Evolutionary conservation across 1,284 basidiomycete species (phyloP).

Genomic region (Uromyces viciae-fabae): DNA sequence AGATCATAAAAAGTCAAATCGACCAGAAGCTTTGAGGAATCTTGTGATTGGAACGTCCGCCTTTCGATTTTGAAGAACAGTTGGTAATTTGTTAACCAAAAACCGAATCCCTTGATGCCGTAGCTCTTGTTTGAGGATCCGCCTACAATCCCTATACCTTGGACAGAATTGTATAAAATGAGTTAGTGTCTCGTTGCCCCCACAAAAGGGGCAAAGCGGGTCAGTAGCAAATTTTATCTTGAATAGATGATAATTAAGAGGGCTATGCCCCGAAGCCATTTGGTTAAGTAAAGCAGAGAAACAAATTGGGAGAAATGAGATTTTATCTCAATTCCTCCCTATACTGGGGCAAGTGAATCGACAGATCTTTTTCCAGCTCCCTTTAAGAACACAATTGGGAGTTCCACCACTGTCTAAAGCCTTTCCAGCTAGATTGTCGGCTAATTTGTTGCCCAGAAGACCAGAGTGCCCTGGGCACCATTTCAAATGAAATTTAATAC

Average conservation of each 20-base stretch:
- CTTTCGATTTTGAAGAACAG: not conserved
- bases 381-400: no score
- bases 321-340: no score
- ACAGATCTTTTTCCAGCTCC: no score
- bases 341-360: no score
- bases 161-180: conserved; percentile 13
- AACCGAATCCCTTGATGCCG: not conserved
- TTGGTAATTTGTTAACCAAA: not conserved
- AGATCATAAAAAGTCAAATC: no score
- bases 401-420: no score
- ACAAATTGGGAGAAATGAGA: not conserved
- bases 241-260: not conserved
- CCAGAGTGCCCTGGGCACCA: conserved; percentile 13
- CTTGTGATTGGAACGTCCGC: no score
- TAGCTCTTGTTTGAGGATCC: not conserved
- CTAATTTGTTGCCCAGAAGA: not conserved
- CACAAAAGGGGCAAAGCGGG: not conserved
- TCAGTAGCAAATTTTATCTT: not conserved
- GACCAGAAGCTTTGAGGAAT: no score
- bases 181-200: not conserved
- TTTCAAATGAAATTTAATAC: no score
- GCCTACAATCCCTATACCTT: not conserved
- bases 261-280: not conserved
- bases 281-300: not conserved
- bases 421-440: not conserved